Base-by-base conservation (phyloP, 306 rosid species). In the Acmispon strigosus region DNA sequence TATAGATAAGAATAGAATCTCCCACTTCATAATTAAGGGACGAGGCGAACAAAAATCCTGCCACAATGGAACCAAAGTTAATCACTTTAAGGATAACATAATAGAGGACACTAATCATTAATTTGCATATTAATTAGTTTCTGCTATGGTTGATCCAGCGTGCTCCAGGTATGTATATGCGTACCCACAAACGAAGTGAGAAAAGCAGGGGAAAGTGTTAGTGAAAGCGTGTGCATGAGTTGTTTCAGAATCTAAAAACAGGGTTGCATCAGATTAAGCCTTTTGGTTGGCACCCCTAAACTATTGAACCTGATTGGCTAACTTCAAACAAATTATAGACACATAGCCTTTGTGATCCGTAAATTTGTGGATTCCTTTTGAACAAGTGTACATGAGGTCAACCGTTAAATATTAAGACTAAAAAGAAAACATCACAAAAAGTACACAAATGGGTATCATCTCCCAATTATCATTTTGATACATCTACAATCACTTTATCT, bases 241-340 rank as follows among this genome's bases (percentile, higher is more conserved):
- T 54, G 81, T 53, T 71, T 32, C 13, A 77, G 72, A 70, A 54
- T 62, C 67, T 14, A 66, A 27, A 48, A 16, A 52, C 58, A 36
- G 47, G 51, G 42, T 44, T 63, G 61, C 73, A 64, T 62, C 44
- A 53, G 39, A 41, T 52, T 45, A 62, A 42, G 7, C 34, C 29
- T 70, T 70, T 76, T 69, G 3, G 76, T 69, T 77, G 70, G 67
- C 73, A 62, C n/a, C 69, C 73, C 73, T 65, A 75, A 65, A 54
- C 44, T 75, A 15, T 18, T 29, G 59, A 75, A 65, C 18, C 29
- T 37, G 14, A 65, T 75, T 75, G 79, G 79, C 73, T 29, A 64
- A 70, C 11, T 53, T 47, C 72, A 42, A 48, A 51, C 78, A 42
- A 27, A 4, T 75, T 2, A 32, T 32, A 24, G 19, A 54, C 79